Base-by-base conservation (phyloP, 208 protist genomes). In the Kentomonas sorsogonicus region DNA sequence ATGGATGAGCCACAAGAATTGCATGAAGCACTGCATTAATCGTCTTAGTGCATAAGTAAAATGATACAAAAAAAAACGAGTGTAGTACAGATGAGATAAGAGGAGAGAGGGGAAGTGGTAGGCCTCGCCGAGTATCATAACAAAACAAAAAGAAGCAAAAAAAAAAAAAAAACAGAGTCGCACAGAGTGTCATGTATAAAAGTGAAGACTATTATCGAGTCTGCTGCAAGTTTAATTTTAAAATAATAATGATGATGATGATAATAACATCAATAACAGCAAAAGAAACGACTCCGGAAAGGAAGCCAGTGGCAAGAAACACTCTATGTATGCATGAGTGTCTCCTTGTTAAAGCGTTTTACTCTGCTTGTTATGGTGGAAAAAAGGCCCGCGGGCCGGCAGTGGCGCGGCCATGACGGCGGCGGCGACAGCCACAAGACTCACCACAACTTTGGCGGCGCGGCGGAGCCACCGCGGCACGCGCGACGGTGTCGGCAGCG, bases 131-230 rank as follows among this genome's bases (percentile, higher is more conserved):
- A 36, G 7, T 15, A 5, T 15, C 33, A 11, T 11, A 36, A 36
- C 5, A 11, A 11, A 36, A 36, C 33, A 36, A 36, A 11, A 5
- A 15, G 33, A 36, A 5, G 6, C 41, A 6, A 26, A 46, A 46
- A 46, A 46, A 46, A 46, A 46, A 46, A 46, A 46, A 46, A 46
- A 46, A 36, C 33, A 36, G 7, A 36, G 5, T 36, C 5, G 11
- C 33, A 36, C 33, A 5, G 5, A 36, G 7, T 36, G 11, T n/a
- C 6, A 5, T n/a, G 41, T 46, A 7, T n/a, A 46, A n/a, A n/a
- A n/a, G n/a, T 46, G 6, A 25, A 46, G 10, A 22, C 5, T 7
- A 22, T 46, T 16, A 22, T 46, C 13, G 20, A 9, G 6, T 22
- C 16, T n/a, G 9, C 5, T n/a, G 41, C 6, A 46, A 3, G 18